Base-by-base conservation (phyloP, 371 early-diverging fungal species). In the Apophysomyces sp. region DNA sequence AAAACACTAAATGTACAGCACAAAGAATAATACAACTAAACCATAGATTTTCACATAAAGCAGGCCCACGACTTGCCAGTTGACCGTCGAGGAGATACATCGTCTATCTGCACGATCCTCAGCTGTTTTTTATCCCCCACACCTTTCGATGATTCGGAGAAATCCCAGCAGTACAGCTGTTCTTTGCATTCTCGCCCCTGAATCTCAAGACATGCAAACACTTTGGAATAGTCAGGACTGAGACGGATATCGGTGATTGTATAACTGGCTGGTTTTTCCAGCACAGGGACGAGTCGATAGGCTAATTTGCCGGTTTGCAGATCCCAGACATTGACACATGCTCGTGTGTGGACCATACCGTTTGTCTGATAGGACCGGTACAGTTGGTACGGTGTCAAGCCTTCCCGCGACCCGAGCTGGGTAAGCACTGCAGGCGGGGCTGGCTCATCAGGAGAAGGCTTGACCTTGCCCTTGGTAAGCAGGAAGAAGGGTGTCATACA, bases 281-380 rank as follows among this genome's bases (percentile, higher is more conserved):
- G 29, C 3, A 37, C 61, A 0, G 63, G 30, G 80, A 78, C 65
- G 4, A 86, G 64, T 15, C 80, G 74, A 52, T 82, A 84, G 0
- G 64, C 69, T 15, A 79, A 59, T 16, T 79, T 65, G 1, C 83
- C 83, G 0, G 78, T 84, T n/a, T 76, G 75, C 24, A 86, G 49
- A 51, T 81, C 76, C 83, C 84, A 86, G 11, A 86, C 82, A 66
- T 86, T 77, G 4, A 86, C 73, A 58, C 84, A 86, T 6, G 76
- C 71, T 51, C 71, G 69, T 27, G 66, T 62, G 5, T 60, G 37
- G 15, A 73, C 69, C 16, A 13, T 27, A n/a, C 16, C 21, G 51
- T 2, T n/a, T 15, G 40, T 21, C 59, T 67, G 70, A 40, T 71
- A 76, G 51, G 71, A 66, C 27, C 57, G 72, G 18, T 75, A 68